These are phyloP conservation scores for Lepidopterella palustris DNA, from an alignment of 495 filamentous ascomycete species.

Conservation along the genomic window DNA sequence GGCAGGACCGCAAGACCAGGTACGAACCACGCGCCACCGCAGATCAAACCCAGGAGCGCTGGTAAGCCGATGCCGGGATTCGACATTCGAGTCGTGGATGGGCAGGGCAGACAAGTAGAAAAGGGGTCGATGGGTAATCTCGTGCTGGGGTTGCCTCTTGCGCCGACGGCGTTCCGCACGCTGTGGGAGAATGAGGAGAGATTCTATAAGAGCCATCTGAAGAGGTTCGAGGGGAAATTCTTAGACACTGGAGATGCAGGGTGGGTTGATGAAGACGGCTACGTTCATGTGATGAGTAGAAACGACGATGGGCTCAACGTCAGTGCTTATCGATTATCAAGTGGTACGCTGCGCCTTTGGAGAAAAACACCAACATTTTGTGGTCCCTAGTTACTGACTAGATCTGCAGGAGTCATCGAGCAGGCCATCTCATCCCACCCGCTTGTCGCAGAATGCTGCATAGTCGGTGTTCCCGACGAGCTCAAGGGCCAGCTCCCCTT, in stretches of 20 bases:
- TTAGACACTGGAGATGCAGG: conserved; percentile 89
- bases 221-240: conserved; percentile 72
- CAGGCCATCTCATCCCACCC: conserved; percentile 81
- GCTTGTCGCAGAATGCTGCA: conserved; percentile 70
- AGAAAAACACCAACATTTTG: neutral
- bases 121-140: conserved; percentile 83
- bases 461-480: conserved; percentile 75
- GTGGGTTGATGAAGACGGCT: conserved; percentile 72
- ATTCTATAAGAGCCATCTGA: conserved; percentile 78
- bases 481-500: conserved; percentile 90
- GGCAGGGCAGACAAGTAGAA: conserved; percentile 62
- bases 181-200: conserved; percentile 78
- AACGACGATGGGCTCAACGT: conserved; percentile 94
- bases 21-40: conserved; percentile 36
- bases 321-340: conserved; percentile 85
- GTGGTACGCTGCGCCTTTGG: conserved; percentile 47
- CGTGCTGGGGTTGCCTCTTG: conserved; percentile 72
- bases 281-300: conserved; percentile 79
- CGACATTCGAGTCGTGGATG: conserved; percentile 75
- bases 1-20: conserved; percentile 36
- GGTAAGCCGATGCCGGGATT: conserved; percentile 89
- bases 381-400: too few relatives aligned
- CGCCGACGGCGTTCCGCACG: conserved; percentile 76
- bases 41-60: conserved; percentile 74
- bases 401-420: conserved; percentile 69